Percentiles rank a stretch among this genome's conserved stretches.
phyloP scores from a whole-genome alignment of 306 rosid species.

The Lupinus albus region DNA sequence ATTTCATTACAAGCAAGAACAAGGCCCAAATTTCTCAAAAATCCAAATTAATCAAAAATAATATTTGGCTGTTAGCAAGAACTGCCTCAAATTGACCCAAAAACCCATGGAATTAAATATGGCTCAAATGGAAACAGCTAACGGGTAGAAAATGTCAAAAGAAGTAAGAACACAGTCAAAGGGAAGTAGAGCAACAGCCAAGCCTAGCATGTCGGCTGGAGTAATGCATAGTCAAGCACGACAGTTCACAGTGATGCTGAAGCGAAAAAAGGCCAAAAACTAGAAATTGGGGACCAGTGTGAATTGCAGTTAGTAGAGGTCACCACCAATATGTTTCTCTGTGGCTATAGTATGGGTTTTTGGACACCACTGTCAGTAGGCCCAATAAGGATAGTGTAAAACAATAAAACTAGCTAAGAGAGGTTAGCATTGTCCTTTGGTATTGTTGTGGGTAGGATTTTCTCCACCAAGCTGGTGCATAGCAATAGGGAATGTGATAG shows the following conservation, averaged over 20 bases:
- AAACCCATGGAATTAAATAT: neutral
- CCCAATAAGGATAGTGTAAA: neutral
- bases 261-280: neutral
- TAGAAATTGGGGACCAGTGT: neutral
- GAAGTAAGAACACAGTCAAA: neutral
- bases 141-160: neutral
- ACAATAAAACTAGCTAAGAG: neutral
- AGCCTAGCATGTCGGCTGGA: neutral
- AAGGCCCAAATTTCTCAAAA: conserved; percentile 2
- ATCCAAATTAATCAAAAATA: neutral
- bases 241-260: neutral
- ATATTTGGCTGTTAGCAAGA: neutral
- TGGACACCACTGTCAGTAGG: neutral
- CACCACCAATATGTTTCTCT: neutral
- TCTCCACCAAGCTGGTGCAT: neutral
- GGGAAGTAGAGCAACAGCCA: neutral
- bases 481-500: neutral
- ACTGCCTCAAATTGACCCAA: neutral
- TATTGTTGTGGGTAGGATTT: neutral
- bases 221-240: neutral
- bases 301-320: neutral
- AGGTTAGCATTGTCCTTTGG: neutral
- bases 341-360: neutral
- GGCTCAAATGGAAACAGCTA: neutral
- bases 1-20: neutral